Percentiles rank a stretch among this genome's conserved stretches.
Conservation (phyloP, 331 rosid species). For the Ulmus americana region DNA sequence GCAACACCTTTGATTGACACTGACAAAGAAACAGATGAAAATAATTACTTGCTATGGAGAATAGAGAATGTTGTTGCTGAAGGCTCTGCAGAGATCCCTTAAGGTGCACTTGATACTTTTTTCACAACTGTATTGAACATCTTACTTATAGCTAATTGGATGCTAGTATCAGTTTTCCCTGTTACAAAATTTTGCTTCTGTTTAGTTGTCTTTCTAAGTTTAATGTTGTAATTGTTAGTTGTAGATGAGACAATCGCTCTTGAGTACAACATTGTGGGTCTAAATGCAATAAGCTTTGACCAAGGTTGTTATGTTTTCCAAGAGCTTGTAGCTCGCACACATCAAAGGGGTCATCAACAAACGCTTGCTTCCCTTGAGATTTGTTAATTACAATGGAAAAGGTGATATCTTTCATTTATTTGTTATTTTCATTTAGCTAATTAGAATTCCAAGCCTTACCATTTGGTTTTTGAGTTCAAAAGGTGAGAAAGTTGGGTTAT, state of each 20-base stretch:
- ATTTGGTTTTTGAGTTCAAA: conserved; percentile 25
- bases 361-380: conserved; percentile 67
- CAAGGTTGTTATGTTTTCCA: conserved; percentile 94
- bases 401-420: conserved; percentile 36
- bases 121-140: no score
- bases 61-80: conserved; percentile 77
- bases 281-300: conserved; percentile 87
- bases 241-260: conserved; percentile 85
- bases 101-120: conserved; percentile 47
- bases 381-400: conserved; percentile 45
- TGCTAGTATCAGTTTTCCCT: background rate
- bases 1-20: conserved; percentile 79
- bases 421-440: background rate
- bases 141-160: background rate
- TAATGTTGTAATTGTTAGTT: conserved; percentile 10
- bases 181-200: background rate
- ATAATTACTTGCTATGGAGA: conserved; percentile 69
- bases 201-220: background rate
- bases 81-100: conserved; percentile 80
- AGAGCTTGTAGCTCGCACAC: conserved; percentile 82
- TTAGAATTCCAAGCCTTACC: conserved; percentile 6
- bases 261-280: conserved; percentile 81
- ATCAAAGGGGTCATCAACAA: conserved; percentile 77
- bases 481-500: no score
- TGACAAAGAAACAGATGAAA: conserved; percentile 73